Conservation (phyloP, 1,284 basidiomycete genomes). For the Erythrobasidium hasegawianum region DNA sequence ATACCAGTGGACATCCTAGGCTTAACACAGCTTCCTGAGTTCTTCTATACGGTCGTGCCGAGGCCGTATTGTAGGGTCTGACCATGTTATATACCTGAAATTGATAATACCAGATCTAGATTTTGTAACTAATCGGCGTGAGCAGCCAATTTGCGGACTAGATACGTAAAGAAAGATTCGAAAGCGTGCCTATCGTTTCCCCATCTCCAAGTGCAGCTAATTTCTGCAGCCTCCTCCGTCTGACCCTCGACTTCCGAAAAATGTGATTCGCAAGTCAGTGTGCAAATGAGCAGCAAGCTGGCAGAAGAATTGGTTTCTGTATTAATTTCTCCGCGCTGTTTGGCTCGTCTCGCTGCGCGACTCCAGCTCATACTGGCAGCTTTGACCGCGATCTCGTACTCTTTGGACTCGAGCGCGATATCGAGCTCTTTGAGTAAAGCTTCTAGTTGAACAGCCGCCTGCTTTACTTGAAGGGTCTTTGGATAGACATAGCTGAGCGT, state of each 20-base stretch:
- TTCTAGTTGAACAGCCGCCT: not conserved
- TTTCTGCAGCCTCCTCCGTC: not conserved
- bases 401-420: not conserved
- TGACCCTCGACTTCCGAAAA: not conserved
- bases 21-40: no score
- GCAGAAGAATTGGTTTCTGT: no score
- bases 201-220: constrained; percentile 18
- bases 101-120: not conserved
- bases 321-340: not conserved
- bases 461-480: not conserved
- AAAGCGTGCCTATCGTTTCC: constrained; percentile 30
- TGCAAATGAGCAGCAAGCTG: constrained; percentile 6
- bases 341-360: constrained; percentile 20
- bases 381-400: constrained; percentile 1
- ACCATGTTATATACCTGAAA: no score
- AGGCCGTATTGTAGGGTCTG: no score
- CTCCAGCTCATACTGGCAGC: constrained; percentile 25
- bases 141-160: constrained; percentile 20
- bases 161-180: constrained; percentile 31
- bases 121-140: not conserved
- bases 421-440: not conserved
- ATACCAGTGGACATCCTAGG: no score
- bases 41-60: no score
- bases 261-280: not conserved
- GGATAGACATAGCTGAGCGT: constrained; percentile 9